Base-by-base conservation (phyloP, 306 rosid species). In the Rubus parviflorus region DNA sequence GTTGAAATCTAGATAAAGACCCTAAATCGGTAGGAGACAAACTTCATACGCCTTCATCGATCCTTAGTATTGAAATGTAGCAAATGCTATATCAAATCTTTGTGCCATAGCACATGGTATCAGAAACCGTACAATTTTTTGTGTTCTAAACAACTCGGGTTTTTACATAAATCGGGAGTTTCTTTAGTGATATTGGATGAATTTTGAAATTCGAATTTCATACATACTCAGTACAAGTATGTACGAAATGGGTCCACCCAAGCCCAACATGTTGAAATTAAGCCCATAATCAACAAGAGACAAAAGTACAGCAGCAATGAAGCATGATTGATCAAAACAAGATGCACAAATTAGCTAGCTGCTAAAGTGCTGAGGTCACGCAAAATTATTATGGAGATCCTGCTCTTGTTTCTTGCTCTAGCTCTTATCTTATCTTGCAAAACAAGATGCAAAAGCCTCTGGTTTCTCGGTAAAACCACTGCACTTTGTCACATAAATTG, bases 391-490 rank as follows among this genome's bases (percentile, higher is more conserved):
- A 37, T 61, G 19, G 67, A 19, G 42, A 6, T 14, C 5, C 54
- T 49, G 8, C 45, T 15, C 46, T 30, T 64, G 47, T 64, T 64
- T 38, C 47, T 16, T 38, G 47, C 47, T 16, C 69, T 38, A 7
- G 69, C 23, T 15, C 23, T 37, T 37, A 64, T 64, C 69, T 38
- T 64, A 54, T 72, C 25, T 38, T 53, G n/a, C 65, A 23, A 57
- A 57, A 73, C 68, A 57, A 23, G 54, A 16, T 43, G 77, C 54
- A 42, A 17, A 30, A 58, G 68, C 68, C 35, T 23, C 54, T 7
- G 16, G 77, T 73, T 73, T 45, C 23, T 73, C 17, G 0, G 22
- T 16, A 60, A 66, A 74, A 74, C 77, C 70, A 60, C 77, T 45
- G 70, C 69, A 42, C 23, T 46, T 60, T 74, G 46, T 74, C 68